Base-by-base conservation (phyloP, 1,284 basidiomycete species). In the Rhodofomes roseus region DNA sequence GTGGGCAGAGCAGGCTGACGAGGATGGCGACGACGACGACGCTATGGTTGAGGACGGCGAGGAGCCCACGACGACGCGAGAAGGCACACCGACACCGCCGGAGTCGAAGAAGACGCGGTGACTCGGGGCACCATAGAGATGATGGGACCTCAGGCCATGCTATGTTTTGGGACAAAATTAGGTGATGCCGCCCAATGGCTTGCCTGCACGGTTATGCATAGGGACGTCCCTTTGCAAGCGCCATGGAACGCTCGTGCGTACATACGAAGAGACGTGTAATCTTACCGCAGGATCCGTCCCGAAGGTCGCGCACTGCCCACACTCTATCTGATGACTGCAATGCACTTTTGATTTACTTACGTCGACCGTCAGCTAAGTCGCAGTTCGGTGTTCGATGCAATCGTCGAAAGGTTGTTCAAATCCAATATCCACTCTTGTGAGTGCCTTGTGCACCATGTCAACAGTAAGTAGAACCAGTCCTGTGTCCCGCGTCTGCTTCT, bases 1-100 rank as follows among this genome's bases (percentile, higher is more conserved):
- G 77, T 92, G 89, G 89, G 89, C 87, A 1, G 90, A 92, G 69
- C 82, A 81, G 41, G 78, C 84, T 8, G 86, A 88, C 61, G 62
- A 63, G 20, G 70, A 74, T 27, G 68, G 70, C 18, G 70, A 69
- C 46, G 68, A 69, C 46, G 68, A 71, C 50, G 67, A 62, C 18
- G 59, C 41, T 23, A 55, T 55, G 41, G 60, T 54, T 39, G 62
- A 50, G 31, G 67, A 62, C 22, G 60, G 53, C 25, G 58, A 60
- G 36, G 61, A 56, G 55, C 16, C 46, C 2, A 51, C 43, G 46
- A 57, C 43, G 11, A 57, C 55, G 62, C 57, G 56, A 56, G 57
- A 57, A 55, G 54, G 50, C 52, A 44, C 55, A 52, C 60, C 31
- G 56, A 50, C 11, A 29, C 39, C 40, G 14, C 25, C 40, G 41